Conservation (phyloP, 169 alveolate species). For the Plasmodium fragile region DNA sequence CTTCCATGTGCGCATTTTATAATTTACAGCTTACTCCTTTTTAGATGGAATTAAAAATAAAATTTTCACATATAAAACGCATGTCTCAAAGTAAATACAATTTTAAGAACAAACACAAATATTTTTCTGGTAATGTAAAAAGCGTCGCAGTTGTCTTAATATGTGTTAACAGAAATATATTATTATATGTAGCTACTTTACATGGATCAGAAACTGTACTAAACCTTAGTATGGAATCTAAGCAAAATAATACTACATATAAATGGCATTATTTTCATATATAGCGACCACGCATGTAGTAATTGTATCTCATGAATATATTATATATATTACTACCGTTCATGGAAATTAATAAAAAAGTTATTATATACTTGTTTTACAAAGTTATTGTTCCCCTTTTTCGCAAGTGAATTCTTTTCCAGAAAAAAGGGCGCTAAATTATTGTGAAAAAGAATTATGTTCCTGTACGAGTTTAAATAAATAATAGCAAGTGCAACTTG, state of each 20-base stretch:
- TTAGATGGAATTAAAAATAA: background rate
- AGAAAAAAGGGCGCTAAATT: background rate
- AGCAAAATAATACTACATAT: background rate
- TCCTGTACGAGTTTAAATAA: background rate
- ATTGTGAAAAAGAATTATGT: background rate
- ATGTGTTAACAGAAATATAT: background rate
- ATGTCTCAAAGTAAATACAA: background rate
- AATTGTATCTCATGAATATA: background rate
- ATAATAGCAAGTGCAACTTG: background rate
- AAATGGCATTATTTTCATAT: background rate
- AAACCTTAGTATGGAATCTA: background rate
- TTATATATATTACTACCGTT: background rate
- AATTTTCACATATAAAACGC: background rate
- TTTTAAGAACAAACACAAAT: background rate
- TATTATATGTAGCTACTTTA: background rate
- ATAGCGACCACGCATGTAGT: background rate
- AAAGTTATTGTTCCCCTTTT: background rate
- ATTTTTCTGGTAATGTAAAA: background rate
- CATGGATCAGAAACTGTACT: background rate
- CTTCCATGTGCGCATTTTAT: background rate
- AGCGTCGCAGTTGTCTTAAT: background rate
- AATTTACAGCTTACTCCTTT: background rate
- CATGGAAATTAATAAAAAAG: background rate
- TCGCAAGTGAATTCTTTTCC: background rate
- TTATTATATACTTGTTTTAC: background rate